These are phyloP conservation scores for Botrytis medusae DNA, from an alignment of 2,329 filamentous ascomycete species.

Conservation along the genomic window DNA sequence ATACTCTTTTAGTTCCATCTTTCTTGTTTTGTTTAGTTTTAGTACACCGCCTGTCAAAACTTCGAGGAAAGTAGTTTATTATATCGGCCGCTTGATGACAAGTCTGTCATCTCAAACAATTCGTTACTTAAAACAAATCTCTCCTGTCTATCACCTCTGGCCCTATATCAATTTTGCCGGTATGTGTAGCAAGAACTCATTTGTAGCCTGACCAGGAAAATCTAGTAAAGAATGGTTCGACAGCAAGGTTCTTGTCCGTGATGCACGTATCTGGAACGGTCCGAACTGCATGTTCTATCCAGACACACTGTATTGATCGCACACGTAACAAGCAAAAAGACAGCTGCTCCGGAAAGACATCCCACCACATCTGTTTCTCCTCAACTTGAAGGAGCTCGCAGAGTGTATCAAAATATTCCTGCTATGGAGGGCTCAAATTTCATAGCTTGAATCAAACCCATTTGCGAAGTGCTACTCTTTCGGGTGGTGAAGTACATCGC, in stretches of 20 bases:
- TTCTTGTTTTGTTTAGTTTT: not conserved
- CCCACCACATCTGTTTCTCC: not conserved
- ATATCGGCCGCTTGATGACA: not conserved
- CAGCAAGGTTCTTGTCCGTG: not conserved
- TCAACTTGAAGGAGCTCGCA: not conserved
- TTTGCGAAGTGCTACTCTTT: not conserved
- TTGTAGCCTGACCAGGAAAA: not conserved
- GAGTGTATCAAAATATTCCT: not conserved
- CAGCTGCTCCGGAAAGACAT: not conserved
- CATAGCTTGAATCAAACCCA: not conserved
- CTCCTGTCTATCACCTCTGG: not conserved
- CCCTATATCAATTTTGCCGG: accelerated
- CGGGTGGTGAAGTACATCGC: not conserved
- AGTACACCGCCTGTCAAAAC: not conserved
- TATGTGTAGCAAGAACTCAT: not conserved
- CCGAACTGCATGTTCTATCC: not conserved
- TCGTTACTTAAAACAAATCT: not conserved
- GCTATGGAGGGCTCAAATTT: not conserved
- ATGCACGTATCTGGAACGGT: not conserved
- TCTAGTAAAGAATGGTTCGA: not conserved
- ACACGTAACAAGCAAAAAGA: not conserved
- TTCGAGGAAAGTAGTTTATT: not conserved
- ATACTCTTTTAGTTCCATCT: not conserved
- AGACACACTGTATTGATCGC: not conserved
- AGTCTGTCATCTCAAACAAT: not conserved